These are phyloP conservation scores for Turnera subulata DNA, from an alignment of 345 rosid genomes.

Conservation along the genomic window DNA sequence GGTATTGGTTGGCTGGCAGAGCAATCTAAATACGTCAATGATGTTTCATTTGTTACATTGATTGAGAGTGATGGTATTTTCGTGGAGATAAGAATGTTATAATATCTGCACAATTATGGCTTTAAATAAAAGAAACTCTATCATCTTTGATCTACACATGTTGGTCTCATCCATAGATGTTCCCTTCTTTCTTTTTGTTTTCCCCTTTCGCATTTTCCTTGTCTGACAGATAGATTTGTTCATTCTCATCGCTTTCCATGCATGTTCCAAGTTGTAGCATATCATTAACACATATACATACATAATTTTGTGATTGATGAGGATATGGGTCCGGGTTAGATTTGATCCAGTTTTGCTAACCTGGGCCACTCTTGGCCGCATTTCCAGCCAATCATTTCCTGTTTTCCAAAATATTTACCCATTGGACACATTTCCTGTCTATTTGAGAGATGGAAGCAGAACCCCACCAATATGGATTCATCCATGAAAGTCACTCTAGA, in stretches of 20 bases:
- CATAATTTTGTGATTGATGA: background rate
- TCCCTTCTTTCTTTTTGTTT: background rate
- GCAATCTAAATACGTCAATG: background rate
- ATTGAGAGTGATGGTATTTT: background rate
- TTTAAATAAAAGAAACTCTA: too few relatives aligned
- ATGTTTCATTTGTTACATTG: too few relatives aligned
- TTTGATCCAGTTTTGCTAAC: background rate
- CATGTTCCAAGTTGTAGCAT: background rate
- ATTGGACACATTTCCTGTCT: background rate
- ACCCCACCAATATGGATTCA: slow-evolving; percentile 8
- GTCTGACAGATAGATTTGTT: slow-evolving; percentile 2
- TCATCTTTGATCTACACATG: background rate
- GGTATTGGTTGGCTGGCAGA: background rate
- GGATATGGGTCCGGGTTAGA: slow-evolving; percentile 6
- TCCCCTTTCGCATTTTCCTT: background rate
- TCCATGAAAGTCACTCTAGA: slow-evolving; percentile 5
- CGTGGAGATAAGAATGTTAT: slow-evolving; percentile 19
- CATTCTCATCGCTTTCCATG: background rate
- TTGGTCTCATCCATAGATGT: background rate
- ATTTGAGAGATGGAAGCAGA: background rate
- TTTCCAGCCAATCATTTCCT: background rate
- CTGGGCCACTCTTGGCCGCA: background rate
- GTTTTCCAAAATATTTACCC: background rate
- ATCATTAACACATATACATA: background rate
- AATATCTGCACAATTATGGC: background rate